Conservation (phyloP, 768 basidiomycete genomes). For the Panaeolus cyanescens region DNA sequence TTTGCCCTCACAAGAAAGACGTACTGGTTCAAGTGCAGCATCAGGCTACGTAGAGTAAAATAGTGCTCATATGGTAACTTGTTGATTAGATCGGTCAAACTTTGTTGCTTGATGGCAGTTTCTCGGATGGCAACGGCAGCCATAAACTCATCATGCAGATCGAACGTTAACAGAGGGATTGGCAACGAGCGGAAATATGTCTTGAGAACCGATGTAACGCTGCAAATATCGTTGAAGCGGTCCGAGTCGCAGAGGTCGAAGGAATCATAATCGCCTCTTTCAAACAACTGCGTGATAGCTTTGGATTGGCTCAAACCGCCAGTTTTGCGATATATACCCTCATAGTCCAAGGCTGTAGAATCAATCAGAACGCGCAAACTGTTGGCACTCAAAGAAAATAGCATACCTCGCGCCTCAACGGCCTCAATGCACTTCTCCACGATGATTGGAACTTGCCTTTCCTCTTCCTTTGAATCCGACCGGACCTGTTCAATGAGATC, state of each 20-base stretch:
- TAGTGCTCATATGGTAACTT: constrained; percentile 88
- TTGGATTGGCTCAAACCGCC: constrained; percentile 93
- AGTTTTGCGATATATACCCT: constrained; percentile 98
- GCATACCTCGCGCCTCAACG: constrained; percentile 82
- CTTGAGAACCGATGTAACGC: constrained; percentile 95
- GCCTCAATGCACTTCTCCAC: constrained; percentile 97
- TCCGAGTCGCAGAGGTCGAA: constrained; percentile 89
- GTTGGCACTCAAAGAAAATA: background rate
- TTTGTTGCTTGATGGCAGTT: constrained; percentile 52
- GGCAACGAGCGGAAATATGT: constrained; percentile 95
- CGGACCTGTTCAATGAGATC: constrained; percentile 84
- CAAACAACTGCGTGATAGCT: constrained; percentile 91
- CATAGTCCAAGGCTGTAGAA: constrained; percentile 81
- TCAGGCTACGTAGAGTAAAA: constrained; percentile 75
- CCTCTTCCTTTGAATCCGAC: constrained; percentile 59
- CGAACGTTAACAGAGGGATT: constrained; percentile 86
- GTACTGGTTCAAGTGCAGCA: constrained; percentile 87
- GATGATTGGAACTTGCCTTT: constrained; percentile 77
- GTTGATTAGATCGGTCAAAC: constrained; percentile 68
- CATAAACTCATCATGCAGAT: constrained; percentile 90
- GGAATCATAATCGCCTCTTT: constrained; percentile 83
- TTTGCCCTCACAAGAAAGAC: constrained; percentile 22
- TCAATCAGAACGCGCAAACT: background rate
- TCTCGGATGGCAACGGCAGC: constrained; percentile 73
- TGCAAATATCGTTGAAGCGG: constrained; percentile 96